Conservation (phyloP, 345 rosid species). For the Populus euphratica region DNA sequence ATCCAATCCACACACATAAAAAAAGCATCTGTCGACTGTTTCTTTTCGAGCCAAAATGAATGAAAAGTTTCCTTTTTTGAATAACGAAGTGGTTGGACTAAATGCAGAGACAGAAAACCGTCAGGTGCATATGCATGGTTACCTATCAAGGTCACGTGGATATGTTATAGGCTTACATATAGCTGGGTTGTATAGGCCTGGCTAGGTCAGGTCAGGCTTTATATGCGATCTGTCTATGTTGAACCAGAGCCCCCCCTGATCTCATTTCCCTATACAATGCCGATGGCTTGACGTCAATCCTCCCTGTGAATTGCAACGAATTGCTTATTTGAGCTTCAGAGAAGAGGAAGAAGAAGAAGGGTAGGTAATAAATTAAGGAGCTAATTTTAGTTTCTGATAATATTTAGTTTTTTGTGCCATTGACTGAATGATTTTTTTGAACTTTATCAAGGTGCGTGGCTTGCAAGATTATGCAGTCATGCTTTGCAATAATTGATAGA, state of each 20-base stretch:
- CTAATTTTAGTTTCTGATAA: too few relatives aligned
- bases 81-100: neutral
- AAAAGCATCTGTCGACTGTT: too few relatives aligned
- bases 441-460: too few relatives aligned
- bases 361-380: neutral
- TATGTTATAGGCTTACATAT: neutral
- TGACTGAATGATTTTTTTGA: too few relatives aligned
- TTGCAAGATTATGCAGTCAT: too few relatives aligned
- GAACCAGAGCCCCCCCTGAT: slow-evolving; percentile 1
- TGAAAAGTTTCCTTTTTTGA: neutral
- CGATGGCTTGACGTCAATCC: too few relatives aligned
- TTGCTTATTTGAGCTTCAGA: neutral
- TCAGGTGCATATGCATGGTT: slow-evolving; percentile 5
- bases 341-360: neutral
- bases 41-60: neutral
- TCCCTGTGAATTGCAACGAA: neutral
- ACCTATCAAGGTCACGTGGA: slow-evolving; percentile 11
- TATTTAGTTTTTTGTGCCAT: too few relatives aligned
- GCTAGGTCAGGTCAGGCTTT: slow-evolving; percentile 1
- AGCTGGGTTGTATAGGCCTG: neutral
- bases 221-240: slow-evolving; percentile 8
- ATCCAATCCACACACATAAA: too few relatives aligned
- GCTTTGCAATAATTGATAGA: too few relatives aligned
- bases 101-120: neutral
- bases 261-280: too few relatives aligned